A percentile compares a stretch with the other conserved stretches of the same genome.
Conservation (phyloP, 2,329 filamentous ascomycete genomes). For the Rhynchosporium agropyri region DNA sequence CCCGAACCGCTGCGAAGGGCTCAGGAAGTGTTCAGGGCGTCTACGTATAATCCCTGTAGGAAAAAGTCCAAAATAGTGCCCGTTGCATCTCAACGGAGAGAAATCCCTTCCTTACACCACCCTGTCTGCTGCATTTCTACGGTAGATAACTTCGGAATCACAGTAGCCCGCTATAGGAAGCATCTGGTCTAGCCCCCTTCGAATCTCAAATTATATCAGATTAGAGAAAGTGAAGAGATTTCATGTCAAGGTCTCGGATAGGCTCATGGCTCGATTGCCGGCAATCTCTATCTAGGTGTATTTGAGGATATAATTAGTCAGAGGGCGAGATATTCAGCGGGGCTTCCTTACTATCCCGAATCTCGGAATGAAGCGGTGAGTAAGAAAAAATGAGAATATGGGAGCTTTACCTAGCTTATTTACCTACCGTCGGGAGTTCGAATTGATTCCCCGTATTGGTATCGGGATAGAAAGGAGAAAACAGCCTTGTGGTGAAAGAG, state of each 20-base stretch:
- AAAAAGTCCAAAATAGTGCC: slow-evolving; percentile 13
- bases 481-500: not conserved
- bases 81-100: slow-evolving; percentile 4
- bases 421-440: not conserved
- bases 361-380: slow-evolving; percentile 5
- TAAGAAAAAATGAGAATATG: not conserved
- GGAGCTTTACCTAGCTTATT: too few relatives aligned
- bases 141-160: not conserved
- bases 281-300: not conserved
- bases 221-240: slow-evolving; percentile 5
- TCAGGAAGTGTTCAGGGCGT: slow-evolving; percentile 10
- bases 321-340: slow-evolving; percentile 8
- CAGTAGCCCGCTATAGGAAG: too few relatives aligned
- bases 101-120: not conserved
- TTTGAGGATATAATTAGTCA: slow-evolving; percentile 11
- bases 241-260: not conserved
- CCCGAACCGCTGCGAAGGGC: not conserved
- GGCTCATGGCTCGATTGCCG: not conserved
- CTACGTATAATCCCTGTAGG: not conserved
- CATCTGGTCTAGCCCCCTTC: not conserved
- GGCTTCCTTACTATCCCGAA: not conserved
- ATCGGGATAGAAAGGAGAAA: not conserved
- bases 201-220: slow-evolving; percentile 2
- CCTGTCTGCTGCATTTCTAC: not conserved
- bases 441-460: not conserved